Evolutionary conservation across 2,329 filamentous ascomycete genomes (phyloP).

Genomic region (Nemania diffusa): DNA sequence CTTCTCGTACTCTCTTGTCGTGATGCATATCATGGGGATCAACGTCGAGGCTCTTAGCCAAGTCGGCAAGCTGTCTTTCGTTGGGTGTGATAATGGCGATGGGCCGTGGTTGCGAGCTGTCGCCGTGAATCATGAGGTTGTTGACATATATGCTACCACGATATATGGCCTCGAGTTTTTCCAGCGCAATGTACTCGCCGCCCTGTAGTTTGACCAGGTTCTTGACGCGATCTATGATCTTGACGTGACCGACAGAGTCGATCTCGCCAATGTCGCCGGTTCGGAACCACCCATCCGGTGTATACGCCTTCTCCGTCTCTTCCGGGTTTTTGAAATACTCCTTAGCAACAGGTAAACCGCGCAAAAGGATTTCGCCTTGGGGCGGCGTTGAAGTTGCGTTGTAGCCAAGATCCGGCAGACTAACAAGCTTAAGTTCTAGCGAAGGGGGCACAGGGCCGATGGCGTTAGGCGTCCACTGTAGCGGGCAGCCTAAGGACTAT

Average conservation of each 20-base stretch:
- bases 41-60: slow-evolving; percentile 71
- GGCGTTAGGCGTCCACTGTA: slow-evolving; percentile 81
- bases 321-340: slow-evolving; percentile 88
- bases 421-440: slow-evolving; percentile 90
- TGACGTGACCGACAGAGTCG: slow-evolving; percentile 79
- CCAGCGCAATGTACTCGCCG: slow-evolving; percentile 95
- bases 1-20: slow-evolving; percentile 70
- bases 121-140: slow-evolving; percentile 90
- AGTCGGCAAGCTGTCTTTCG: slow-evolving; percentile 69
- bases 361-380: slow-evolving; percentile 93
- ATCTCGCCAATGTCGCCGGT: slow-evolving; percentile 96
- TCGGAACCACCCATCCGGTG: slow-evolving; percentile 93
- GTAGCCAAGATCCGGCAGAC: slow-evolving; percentile 90
- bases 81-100: slow-evolving; percentile 81
- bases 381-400: slow-evolving; percentile 77
- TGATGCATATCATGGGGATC: slow-evolving; percentile 74
- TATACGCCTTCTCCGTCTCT: slow-evolving; percentile 82
- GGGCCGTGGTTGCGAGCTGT: slow-evolving; percentile 77
- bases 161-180: slow-evolving; percentile 94
- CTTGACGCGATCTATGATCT: slow-evolving; percentile 96
- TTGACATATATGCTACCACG: slow-evolving; percentile 80
- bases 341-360: slow-evolving; percentile 77
- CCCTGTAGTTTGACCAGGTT: slow-evolving; percentile 96
- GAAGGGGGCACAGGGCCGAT: slow-evolving; percentile 82
- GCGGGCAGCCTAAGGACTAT: slow-evolving; percentile 77